These are phyloP conservation scores for Digitaria exilis DNA, from an alignment of 202 grass and related monocot species.

Conservation along the genomic window DNA sequence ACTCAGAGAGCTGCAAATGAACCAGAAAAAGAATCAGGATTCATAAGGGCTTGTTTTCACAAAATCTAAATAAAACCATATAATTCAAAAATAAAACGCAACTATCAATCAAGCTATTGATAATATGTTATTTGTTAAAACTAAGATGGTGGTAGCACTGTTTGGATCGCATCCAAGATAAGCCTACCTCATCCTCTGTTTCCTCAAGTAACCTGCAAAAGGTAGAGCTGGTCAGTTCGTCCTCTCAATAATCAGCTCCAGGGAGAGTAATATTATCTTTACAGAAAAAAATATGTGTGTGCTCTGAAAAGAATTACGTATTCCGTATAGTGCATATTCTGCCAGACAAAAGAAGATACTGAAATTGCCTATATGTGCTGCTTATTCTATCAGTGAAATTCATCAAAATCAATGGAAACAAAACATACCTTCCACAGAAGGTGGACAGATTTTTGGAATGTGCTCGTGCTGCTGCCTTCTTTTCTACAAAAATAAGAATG, in stretches of 20 bases:
- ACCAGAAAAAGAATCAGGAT: background rate
- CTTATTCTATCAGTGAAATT: background rate
- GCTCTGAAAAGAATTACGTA: background rate
- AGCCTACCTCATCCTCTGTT: constrained; percentile 80
- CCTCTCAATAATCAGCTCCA: background rate
- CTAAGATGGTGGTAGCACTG: background rate
- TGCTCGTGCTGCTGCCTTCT: constrained; percentile 81
- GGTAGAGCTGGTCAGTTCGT: constrained; percentile 45
- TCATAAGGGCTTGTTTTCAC: background rate
- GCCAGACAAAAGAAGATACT: background rate
- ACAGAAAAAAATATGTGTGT: background rate
- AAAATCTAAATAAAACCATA: background rate
- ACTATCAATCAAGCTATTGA: background rate
- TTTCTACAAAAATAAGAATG: constrained; percentile 50
- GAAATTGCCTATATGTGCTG: background rate
- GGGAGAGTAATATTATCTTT: background rate
- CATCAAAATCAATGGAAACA: constrained; percentile 1
- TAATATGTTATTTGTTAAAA: constrained; percentile 1
- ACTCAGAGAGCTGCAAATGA: constrained; percentile 68
- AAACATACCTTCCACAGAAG: constrained; percentile 90
- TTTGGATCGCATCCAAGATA: constrained; percentile 18
- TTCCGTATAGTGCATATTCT: background rate
- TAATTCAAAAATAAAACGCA: background rate
- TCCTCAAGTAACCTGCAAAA: constrained; percentile 83
- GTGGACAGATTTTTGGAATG: constrained; percentile 86